These are phyloP conservation scores for Suhomyces wounanorum DNA, from an alignment of 1,139 yeast genomes.

Conservation along the genomic window DNA sequence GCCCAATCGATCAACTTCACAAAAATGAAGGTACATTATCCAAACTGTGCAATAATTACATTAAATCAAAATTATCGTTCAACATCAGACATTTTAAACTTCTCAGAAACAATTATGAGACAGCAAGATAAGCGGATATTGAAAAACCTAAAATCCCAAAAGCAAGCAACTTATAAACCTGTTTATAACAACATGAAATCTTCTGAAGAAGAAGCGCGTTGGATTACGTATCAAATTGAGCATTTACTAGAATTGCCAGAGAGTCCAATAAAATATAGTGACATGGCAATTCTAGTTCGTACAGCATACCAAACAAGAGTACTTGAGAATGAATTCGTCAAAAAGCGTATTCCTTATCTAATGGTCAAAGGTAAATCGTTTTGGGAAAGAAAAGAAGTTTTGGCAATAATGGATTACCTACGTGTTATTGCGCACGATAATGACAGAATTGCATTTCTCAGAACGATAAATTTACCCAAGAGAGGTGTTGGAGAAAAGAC, in stretches of 20 bases:
- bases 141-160: slow-evolving; percentile 52
- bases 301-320: slow-evolving; percentile 57
- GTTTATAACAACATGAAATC: slow-evolving; percentile 43
- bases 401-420: slow-evolving; percentile 61
- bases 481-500: slow-evolving; percentile 72
- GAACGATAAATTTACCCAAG: slow-evolving; percentile 62
- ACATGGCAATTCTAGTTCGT: slow-evolving; percentile 73
- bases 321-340: slow-evolving; percentile 63
- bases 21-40: slow-evolving; percentile 54
- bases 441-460: slow-evolving; percentile 60
- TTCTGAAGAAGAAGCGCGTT: slow-evolving; percentile 55
- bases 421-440: slow-evolving; percentile 57
- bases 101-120: slow-evolving; percentile 69
- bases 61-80: slow-evolving; percentile 81
- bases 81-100: slow-evolving; percentile 60
- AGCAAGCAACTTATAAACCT: slow-evolving; percentile 45
- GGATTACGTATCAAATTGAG: slow-evolving; percentile 57
- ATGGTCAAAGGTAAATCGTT: slow-evolving; percentile 74
- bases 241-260: slow-evolving; percentile 43
- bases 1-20: slow-evolving; percentile 73
- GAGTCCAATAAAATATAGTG: slow-evolving; percentile 44
- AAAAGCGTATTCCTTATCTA: slow-evolving; percentile 58
- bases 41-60: slow-evolving; percentile 33
- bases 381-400: slow-evolving; percentile 77
- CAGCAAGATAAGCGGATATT: slow-evolving; percentile 52